Base-by-base conservation (phyloP, 2,329 filamentous ascomycete species). In the Hymenoscyphus fructigenus region DNA sequence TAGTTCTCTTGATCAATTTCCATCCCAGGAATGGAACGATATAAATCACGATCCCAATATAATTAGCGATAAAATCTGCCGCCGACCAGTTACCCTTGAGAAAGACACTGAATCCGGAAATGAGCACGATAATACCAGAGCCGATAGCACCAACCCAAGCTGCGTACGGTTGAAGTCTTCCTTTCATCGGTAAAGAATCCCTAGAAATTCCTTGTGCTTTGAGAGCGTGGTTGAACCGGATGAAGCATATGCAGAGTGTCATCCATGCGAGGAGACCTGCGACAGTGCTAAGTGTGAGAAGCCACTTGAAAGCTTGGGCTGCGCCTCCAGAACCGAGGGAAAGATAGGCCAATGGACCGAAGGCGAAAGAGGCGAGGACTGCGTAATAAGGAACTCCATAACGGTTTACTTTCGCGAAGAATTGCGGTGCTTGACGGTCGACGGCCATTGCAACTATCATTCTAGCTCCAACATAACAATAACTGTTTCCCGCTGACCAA, bases 21-120 rank as follows among this genome's bases (percentile, higher is more conserved):
- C 57, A 64, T 5, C 23, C 4, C 10, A 65, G 28, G 72, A 85
- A 93, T 10, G 92, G 78, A 5, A 80, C 57, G 44, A 82, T 70
- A 61, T 83, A 83, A 69, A 84, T 85, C 4, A 80, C 79, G 34
- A 85, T 76, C 9, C 79, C 82, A 70, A 86, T 84, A 74, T 86
- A 86, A 17, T 78, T 78, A 1, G 83, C 83, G 60, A 86, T 69
- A 73, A 86, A 86, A 55, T 78, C 78, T 10, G 81, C 76, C 0
- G 78, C 76, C n/a, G 57, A 47, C n/a, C 64, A 68, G 47, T 75
- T 79, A 68, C 80, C 85, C 6, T 83, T 83, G 65, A 79, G 77
- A 67, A 88, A 85, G 26, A 81, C 77, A 65, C 85, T 80, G 64
- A 85, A 86, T 17, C 85, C 84, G 56, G 86, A 82, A 62, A 86